Evolutionary conservation across 2,329 filamentous ascomycete genomes (phyloP).

Genomic region (Zasmidium citrigriseum): DNA sequence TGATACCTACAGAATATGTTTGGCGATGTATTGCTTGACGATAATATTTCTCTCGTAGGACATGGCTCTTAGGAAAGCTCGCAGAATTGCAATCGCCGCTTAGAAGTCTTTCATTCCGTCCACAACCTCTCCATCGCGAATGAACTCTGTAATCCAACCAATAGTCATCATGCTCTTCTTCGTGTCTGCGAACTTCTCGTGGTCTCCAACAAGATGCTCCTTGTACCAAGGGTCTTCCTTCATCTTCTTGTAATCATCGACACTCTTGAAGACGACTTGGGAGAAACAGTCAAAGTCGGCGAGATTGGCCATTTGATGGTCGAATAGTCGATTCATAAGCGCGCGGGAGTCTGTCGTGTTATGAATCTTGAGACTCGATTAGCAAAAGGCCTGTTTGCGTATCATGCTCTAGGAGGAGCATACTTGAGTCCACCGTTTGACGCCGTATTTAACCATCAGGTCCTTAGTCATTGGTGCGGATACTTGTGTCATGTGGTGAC

Average conservation of each 20-base stretch:
- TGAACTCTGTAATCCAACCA: slow-evolving; percentile 48
- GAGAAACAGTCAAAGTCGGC: slow-evolving; percentile 55
- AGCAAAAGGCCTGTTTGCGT: too few relatives aligned
- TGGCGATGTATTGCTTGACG: too few relatives aligned
- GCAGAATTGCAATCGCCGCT: too few relatives aligned
- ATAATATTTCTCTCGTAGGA: too few relatives aligned
- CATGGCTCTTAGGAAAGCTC: too few relatives aligned
- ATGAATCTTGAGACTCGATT: slow-evolving; percentile 44
- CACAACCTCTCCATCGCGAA: slow-evolving; percentile 39
- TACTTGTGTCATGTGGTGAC: slow-evolving; percentile 50
- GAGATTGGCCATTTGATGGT: slow-evolving; percentile 51
- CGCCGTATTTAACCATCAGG: slow-evolving; percentile 53
- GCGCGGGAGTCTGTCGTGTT: slow-evolving; percentile 39
- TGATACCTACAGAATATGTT: too few relatives aligned
- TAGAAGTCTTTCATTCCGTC: too few relatives aligned
- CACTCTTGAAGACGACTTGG: slow-evolving; percentile 47
- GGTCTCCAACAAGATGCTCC: slow-evolving; percentile 46
- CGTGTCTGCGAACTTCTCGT: slow-evolving; percentile 54
- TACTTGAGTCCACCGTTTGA: slow-evolving; percentile 51
- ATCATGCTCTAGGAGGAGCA: too few relatives aligned
- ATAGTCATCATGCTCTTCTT: slow-evolving; percentile 51
- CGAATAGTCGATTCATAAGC: slow-evolving; percentile 46
- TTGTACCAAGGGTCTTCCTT: slow-evolving; percentile 54
- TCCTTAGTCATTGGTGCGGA: slow-evolving; percentile 50
- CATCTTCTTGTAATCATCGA: slow-evolving; percentile 52